A percentile compares a stretch with the other conserved stretches of the same genome.
These are phyloP conservation scores for Globisporangium okanoganense DNA, from an alignment of 352 stramenopile genomes.

Conservation along the genomic window DNA sequence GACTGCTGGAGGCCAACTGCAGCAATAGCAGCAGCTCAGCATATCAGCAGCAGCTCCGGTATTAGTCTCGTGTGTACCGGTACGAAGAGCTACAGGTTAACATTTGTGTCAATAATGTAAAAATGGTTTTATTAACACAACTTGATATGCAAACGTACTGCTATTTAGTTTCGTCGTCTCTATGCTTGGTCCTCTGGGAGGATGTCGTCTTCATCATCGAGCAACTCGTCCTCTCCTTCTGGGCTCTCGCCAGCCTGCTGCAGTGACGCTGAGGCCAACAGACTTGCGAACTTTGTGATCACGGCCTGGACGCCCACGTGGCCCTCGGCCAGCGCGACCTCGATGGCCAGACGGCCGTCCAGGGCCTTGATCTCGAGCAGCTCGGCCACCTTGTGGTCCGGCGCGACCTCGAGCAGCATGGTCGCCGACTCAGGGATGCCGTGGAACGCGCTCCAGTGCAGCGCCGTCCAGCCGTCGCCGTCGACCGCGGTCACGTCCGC, in stretches of 20 bases:
- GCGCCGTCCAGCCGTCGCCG: constrained; percentile 73
- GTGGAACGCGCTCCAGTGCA: constrained; percentile 85
- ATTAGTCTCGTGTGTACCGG: too few relatives aligned
- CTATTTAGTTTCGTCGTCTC: neutral
- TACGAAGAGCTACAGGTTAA: too few relatives aligned
- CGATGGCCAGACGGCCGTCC: constrained; percentile 58
- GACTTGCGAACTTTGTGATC: constrained; percentile 37
- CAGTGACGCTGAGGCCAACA: constrained; percentile 8
- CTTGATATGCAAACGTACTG: neutral
- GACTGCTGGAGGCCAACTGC: constrained; percentile 44
- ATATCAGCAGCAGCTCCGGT: neutral
- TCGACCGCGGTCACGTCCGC: constrained; percentile 61
- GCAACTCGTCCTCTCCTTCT: neutral
- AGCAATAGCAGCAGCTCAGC: neutral
- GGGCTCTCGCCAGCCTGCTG: neutral
- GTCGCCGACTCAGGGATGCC: constrained; percentile 66
- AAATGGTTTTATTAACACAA: neutral
- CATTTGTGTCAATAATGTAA: too few relatives aligned
- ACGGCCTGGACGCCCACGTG: constrained; percentile 69
- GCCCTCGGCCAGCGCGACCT: constrained; percentile 64
- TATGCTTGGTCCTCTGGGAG: neutral
- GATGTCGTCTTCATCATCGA: neutral
- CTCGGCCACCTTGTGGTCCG: constrained; percentile 29
- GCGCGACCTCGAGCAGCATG: constrained; percentile 42
- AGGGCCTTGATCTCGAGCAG: constrained; percentile 50